Evolutionary conservation across 2,329 filamentous ascomycete species (phyloP), one percentile per base, ranked within the genome.

Genomic region (Canariomyces notabilis): DNA sequence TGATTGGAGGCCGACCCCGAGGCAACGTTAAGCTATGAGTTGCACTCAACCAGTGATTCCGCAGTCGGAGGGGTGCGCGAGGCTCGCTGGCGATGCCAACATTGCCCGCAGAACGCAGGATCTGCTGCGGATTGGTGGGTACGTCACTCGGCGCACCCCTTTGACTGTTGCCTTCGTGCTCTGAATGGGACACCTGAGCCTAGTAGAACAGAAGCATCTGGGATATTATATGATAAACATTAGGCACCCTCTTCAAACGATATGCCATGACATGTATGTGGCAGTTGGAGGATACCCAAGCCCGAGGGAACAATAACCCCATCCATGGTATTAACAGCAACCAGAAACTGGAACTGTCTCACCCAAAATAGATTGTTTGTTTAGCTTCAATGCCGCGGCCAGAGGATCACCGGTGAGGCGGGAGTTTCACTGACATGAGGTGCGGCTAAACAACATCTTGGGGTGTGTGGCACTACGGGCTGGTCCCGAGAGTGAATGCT

Each of bases 331-430:
- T 46, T 41, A 41, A 20, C 20, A 22, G 26, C 19, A 33, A 36
- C 21, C 26, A 36, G 48, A 48, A 48, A 51, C 45, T 37, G 9
- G 15, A 46, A 43, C 19, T 40, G 49, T 48, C 38, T 51, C 49
- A 43, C 35, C 35, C 22, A 31, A 42, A 40, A 51, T 46, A 42
- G 38, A 29, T 12, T 43, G 23, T 40, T 33, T 48, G 42, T 19
- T 23, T 31, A 14, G 23, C 14, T 26, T 22, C 14, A n/a, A 37
- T 11, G 26, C 26, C 26, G 9, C 16, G 33, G 37, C 26, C 6
- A 33, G 34, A 23, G n/a, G 33, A 40, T 42, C 32, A 23, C 44
- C 43, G 26, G 41, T 35, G 42, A 26, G 23, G 33, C n/a, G n/a
- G n/a, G n/a, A n/a, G n/a, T n/a, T n/a, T n/a, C n/a, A n/a, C n/a